Conservation (phyloP, 306 rosid species). For the Arachis stenosperma region DNA sequence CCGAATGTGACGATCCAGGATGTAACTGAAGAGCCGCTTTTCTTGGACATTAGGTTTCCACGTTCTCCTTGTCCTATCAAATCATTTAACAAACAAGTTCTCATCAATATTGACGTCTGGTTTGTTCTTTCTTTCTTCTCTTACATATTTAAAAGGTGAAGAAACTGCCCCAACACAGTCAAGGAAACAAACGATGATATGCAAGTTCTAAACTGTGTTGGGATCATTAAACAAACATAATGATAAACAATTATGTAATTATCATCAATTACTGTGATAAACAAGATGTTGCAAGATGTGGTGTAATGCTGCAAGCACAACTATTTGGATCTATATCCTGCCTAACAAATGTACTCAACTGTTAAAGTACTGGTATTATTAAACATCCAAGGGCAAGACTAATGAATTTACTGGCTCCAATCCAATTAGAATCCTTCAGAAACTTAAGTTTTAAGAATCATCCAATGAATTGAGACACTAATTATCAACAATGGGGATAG, state of each 20-base stretch:
- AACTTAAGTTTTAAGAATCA: constrained; percentile 10
- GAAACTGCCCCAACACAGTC: constrained; percentile 20
- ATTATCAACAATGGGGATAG: constrained; percentile 8
- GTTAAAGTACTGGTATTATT: constrained; percentile 12
- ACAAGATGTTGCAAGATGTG: constrained; percentile 9
- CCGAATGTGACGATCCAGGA: constrained; percentile 82
- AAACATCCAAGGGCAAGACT: constrained; percentile 12
- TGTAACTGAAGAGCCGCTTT: constrained; percentile 91
- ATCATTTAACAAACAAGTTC: constrained; percentile 35
- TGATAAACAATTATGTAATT: constrained; percentile 13
- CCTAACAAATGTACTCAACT: constrained; percentile 16
- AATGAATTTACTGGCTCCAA: not conserved
- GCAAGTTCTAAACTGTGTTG: constrained; percentile 8
- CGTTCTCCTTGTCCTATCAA: constrained; percentile 71
- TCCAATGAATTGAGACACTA: constrained; percentile 14
- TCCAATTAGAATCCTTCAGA: not conserved
- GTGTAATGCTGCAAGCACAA: constrained; percentile 5
- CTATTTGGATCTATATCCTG: constrained; percentile 6
- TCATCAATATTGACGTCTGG: constrained; percentile 19
- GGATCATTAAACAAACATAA: not conserved
- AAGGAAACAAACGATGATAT: constrained; percentile 25
- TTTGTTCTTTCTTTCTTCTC: not conserved
- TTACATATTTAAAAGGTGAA: constrained; percentile 4
- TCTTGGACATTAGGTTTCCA: constrained; percentile 98
- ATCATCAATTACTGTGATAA: not conserved